Conservation (phyloP, 768 basidiomycete genomes). For the Mycena haematopus region DNA sequence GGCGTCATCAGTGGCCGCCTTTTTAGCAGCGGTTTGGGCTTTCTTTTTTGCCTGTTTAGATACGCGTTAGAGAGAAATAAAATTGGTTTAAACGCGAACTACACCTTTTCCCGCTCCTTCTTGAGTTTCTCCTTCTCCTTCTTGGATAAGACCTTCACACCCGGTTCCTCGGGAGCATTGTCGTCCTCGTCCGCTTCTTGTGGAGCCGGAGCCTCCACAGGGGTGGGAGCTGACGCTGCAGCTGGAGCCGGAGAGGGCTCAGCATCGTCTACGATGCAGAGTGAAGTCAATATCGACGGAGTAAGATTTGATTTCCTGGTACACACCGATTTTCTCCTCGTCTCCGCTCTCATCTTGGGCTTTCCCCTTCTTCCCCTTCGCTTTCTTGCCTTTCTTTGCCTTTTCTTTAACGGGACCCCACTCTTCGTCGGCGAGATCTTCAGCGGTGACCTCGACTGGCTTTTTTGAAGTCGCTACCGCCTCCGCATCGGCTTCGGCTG, state of each 20-base stretch:
- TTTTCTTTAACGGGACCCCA: constrained; percentile 70
- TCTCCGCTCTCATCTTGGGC: constrained; percentile 45
- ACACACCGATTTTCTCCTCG: constrained; percentile 35
- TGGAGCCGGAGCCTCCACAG: constrained; percentile 34
- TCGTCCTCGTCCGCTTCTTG: constrained; percentile 49
- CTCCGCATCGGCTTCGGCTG: constrained; percentile 39
- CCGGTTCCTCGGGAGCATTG: constrained; percentile 63
- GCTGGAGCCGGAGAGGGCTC: constrained; percentile 34
- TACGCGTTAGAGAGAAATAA: constrained; percentile 18
- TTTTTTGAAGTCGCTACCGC: constrained; percentile 28
- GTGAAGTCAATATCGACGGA: constrained; percentile 19
- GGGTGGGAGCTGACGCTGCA: constrained; percentile 13
- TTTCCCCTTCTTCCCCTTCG: constrained; percentile 58
- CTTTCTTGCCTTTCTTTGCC: constrained; percentile 67
- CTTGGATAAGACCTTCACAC: constrained; percentile 79
- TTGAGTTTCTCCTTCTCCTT: constrained; percentile 98
- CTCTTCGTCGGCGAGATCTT: constrained; percentile 72
- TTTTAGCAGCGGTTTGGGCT: constrained; percentile 90
- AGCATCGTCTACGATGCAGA: constrained; percentile 33
- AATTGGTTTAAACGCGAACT: constrained; percentile 15
- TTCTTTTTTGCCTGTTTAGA: constrained; percentile 86
- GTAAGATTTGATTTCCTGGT: neutral
- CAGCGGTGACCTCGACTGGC: constrained; percentile 31
- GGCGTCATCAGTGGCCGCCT: constrained; percentile 44
- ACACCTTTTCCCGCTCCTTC: constrained; percentile 95